phyloP scores from a whole-genome alignment of 306 rosid species.

The Castanopsis chinensis region DNA sequence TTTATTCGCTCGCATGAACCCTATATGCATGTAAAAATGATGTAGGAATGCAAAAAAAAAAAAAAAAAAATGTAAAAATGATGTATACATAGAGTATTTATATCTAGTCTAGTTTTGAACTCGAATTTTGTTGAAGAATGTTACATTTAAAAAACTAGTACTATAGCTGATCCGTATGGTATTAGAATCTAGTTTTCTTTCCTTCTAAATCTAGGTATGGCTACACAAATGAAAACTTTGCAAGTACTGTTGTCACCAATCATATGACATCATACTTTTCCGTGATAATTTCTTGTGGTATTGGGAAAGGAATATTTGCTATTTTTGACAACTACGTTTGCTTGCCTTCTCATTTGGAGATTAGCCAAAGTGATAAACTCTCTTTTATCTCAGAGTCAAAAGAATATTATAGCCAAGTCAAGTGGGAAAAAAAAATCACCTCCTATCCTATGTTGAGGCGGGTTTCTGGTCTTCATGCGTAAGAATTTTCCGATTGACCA shows the following conservation, averaged over 20 bases:
- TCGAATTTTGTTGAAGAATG: too few relatives aligned
- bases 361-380: neutral
- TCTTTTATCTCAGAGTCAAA: neutral
- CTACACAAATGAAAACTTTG: neutral
- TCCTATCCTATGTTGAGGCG: neutral
- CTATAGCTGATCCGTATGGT: too few relatives aligned
- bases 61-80: too few relatives aligned
- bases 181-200: too few relatives aligned
- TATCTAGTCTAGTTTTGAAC: too few relatives aligned
- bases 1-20: too few relatives aligned
- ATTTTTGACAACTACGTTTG: neutral
- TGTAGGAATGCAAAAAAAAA: too few relatives aligned
- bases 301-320: slow-evolving; percentile 11
- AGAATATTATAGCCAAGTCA: neutral
- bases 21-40: too few relatives aligned
- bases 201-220: too few relatives aligned
- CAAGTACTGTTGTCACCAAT: neutral
- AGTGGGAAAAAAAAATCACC: neutral
- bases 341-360: slow-evolving; percentile 4
- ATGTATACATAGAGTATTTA: too few relatives aligned
- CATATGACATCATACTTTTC: neutral
- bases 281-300: neutral
- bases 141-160: too few relatives aligned
- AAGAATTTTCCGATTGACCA: neutral
- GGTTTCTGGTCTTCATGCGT: neutral